A percentile compares a stretch with the other conserved stretches of the same genome.
phyloP scores from a whole-genome alignment of 345 rosid species.

The Barbarea vulgaris region DNA sequence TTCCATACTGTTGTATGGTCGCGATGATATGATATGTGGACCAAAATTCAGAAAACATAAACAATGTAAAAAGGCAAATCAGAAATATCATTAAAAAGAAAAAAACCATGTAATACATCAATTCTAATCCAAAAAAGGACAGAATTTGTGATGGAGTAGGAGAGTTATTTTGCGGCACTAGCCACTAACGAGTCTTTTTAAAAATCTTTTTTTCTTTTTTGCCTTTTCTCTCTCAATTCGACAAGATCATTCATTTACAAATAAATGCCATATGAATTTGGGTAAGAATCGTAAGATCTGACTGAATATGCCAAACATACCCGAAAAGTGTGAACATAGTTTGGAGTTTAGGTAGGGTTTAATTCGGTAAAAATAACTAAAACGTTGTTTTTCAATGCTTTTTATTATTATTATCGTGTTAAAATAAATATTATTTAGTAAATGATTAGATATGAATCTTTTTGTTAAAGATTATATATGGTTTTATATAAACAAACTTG shows the following conservation, averaged over 20 bases:
- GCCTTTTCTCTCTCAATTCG: neutral
- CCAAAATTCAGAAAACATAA: slow-evolving; percentile 21
- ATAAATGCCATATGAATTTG: neutral
- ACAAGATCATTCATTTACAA: neutral
- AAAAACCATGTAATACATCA: neutral
- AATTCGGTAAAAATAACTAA: neutral
- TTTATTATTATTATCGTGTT: neutral
- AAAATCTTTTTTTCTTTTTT: neutral
- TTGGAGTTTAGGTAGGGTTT: slow-evolving; percentile 3
- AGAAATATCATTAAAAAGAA: slow-evolving; percentile 14
- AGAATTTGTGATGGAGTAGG: slow-evolving; percentile 1
- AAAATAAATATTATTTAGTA: neutral
- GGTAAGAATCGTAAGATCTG: neutral
- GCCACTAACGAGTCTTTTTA: slow-evolving; percentile 16
- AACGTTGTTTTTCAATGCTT: neutral
- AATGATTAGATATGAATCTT: neutral
- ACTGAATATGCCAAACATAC: slow-evolving; percentile 4
- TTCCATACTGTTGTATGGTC: slow-evolving; percentile 33
- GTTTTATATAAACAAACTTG: too few relatives aligned
- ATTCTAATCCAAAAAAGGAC: slow-evolving; percentile 9
- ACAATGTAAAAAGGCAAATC: slow-evolving; percentile 22
- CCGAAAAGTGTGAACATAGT: neutral
- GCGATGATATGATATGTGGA: slow-evolving; percentile 23
- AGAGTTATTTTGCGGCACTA: slow-evolving; percentile 22
- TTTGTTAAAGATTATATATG: neutral